A percentile compares a stretch with the other conserved stretches of the same genome.
Evolutionary conservation across 2,329 filamentous ascomycete genomes (phyloP).

Genomic region (Epicoccum sorghinum): DNA sequence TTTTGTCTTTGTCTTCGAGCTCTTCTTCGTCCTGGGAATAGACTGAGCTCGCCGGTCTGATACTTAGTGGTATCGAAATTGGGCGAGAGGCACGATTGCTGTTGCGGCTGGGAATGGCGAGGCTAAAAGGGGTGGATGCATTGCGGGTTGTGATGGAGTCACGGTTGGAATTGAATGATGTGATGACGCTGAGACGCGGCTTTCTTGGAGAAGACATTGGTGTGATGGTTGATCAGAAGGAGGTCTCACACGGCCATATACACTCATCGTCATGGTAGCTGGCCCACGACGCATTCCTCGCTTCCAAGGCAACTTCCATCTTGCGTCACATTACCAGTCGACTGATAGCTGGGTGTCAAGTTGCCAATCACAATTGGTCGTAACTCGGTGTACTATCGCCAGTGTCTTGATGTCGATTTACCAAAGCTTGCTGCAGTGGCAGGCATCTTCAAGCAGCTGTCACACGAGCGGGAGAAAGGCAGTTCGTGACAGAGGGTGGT

Average conservation of each 20-base stretch:
- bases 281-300: conserved; percentile 6
- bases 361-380: no score
- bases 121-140: conserved; percentile 24
- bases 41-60: conserved; percentile 6
- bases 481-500: no score
- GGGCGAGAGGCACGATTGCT: conserved; percentile 7
- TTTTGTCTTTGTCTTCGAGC: conserved; percentile 8
- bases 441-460: no score
- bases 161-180: conserved; percentile 5
- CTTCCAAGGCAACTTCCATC: conserved; percentile 3
- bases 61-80: conserved; percentile 4
- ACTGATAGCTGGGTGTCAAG: no score
- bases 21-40: conserved; percentile 10
- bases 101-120: conserved; percentile 20
- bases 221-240: not conserved
- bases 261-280: no score
- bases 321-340: not conserved
- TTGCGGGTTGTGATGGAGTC: conserved; percentile 12
- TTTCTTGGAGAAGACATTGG: conserved; percentile 13
- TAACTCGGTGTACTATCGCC: no score
- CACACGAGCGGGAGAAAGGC: no score
- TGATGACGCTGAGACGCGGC: conserved; percentile 6
- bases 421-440: no score
- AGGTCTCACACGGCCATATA: not conserved
- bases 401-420: no score